Conservation (phyloP, 805 yeast genomes). For the Candida rishiriensis region DNA sequence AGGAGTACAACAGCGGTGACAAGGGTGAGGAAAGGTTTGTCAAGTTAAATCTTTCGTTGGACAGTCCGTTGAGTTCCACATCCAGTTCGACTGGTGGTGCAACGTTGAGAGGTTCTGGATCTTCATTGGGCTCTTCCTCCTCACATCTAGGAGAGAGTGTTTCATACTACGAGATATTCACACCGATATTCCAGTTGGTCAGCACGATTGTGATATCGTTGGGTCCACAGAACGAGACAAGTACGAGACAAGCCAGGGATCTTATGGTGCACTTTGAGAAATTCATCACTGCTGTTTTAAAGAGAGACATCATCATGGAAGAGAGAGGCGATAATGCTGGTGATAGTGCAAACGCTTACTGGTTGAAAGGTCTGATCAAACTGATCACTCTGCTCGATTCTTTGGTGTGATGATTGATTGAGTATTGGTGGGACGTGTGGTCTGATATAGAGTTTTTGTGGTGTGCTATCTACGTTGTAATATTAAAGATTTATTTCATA, state of each 20-base stretch:
- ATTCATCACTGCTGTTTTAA: constrained; percentile 48
- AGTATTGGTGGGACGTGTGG: no score
- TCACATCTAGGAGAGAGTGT: constrained; percentile 26
- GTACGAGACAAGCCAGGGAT: constrained; percentile 47
- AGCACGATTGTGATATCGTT: constrained; percentile 64
- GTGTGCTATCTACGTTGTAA: no score
- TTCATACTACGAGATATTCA: constrained; percentile 61
- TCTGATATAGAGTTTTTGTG: no score
- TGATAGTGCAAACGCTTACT: constrained; percentile 3
- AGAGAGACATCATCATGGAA: constrained; percentile 25
- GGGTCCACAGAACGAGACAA: constrained; percentile 69
- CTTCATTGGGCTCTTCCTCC: neutral
- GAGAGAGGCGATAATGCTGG: constrained; percentile 4
- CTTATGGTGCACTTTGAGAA: constrained; percentile 50
- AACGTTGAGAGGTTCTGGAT: no score
- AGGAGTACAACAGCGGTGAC: constrained; percentile 9
- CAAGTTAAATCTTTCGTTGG: constrained; percentile 45
- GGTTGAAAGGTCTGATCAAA: constrained; percentile 21
- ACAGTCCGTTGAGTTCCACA: constrained; percentile 41
- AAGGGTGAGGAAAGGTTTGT: constrained; percentile 25
- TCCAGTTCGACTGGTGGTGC: no score
- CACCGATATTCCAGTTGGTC: constrained; percentile 71
- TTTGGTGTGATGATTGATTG: constrained; percentile 9
- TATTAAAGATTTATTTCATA: no score
- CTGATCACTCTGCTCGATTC: constrained; percentile 28